Base-by-base conservation (phyloP, 2,329 filamentous ascomycete genomes). In the Xylariaceae sp. region DNA sequence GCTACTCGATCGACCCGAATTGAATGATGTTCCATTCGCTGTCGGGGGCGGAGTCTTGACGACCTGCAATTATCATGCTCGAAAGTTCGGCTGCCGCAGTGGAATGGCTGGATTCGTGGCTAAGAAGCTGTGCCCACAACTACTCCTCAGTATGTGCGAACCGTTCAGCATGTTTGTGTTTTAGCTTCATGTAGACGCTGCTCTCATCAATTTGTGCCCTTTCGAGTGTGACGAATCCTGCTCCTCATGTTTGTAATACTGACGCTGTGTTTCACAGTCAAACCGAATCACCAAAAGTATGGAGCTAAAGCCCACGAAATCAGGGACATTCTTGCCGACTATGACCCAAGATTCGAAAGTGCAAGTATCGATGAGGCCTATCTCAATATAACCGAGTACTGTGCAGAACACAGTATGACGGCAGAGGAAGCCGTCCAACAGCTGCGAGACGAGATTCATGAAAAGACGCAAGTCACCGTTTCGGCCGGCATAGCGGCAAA, bases 81-180 rank as follows among this genome's bases (percentile, higher is more conserved):
- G 94, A 17, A 89, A 89, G 62, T 97, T 88, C 69, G 94, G 94
- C 14, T 94, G 90, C 61, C 84, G 94, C 33, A 95, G 89, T 60
- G 94, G 92, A 17, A 99, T 99, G 94, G 94, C 94, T 6, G 85
- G 88, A 5, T 97, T 97, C 64, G 92, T 97, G 31, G 94, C 94
- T 13, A 91, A 89, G 76, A 96, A 96, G 70, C 78, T 99, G 1
- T 99, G 94, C 58, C 94, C 94, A 0, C 77, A 91, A 52, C 78
- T 99, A 31, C 81, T 96, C 16, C 82, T 91, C 47, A 72, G 56
- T 58, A 58, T 17, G 56, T 56, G 17, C 31, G 16, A n/a, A 18
- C 39, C n/a, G 18, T 18, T 14, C 5, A 18, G 7, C 14, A 14
- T 19, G 22, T 18, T 12, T 14, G 19, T 28, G 17, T 33, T 2